A percentile compares a stretch with the other conserved stretches of the same genome.
Conservation (phyloP, 2,329 filamentous ascomycete genomes). For the Chrysoporthe austroafricana region DNA sequence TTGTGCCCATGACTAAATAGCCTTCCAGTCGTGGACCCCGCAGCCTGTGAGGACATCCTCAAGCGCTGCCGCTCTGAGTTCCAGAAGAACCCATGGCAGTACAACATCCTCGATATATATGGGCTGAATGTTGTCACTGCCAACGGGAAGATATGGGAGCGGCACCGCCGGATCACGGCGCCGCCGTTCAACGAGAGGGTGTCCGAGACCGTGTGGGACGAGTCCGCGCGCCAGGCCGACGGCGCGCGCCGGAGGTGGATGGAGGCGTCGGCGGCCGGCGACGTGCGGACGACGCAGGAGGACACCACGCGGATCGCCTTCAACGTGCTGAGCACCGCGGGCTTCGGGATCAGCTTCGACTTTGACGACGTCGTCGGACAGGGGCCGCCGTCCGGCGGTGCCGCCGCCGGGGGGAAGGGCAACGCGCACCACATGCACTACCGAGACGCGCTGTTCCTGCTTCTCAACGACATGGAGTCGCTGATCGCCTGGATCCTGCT, state of each 20-base stretch:
- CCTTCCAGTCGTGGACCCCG: slow-evolving; percentile 9
- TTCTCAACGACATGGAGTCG: slow-evolving; percentile 4
- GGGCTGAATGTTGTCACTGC: slow-evolving; percentile 13
- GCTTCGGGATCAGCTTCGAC: slow-evolving; percentile 7
- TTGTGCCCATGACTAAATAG: not conserved
- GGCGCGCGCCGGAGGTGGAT: slow-evolving; percentile 5
- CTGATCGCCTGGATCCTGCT: not conserved
- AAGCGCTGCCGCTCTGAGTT: slow-evolving; percentile 13
- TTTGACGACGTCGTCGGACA: slow-evolving; percentile 9
- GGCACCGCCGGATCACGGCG: slow-evolving; percentile 5
- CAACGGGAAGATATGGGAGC: slow-evolving; percentile 14
- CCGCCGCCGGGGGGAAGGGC: not conserved
- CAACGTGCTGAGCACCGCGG: slow-evolving; percentile 12
- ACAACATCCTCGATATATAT: slow-evolving; percentile 14
- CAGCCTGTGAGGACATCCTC: slow-evolving; percentile 6
- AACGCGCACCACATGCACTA: slow-evolving; percentile 7
- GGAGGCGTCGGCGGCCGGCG: not conserved
- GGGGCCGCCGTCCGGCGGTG: too few relatives aligned
- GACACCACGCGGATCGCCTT: slow-evolving; percentile 16
- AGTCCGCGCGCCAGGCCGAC: slow-evolving; percentile 12
- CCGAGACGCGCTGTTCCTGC: not conserved
- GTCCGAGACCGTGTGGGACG: slow-evolving; percentile 15
- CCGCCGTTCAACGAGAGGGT: slow-evolving; percentile 20
- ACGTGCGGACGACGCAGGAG: slow-evolving; percentile 7
- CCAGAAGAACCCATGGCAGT: slow-evolving; percentile 8